A percentile compares a stretch with the other conserved stretches of the same genome.
phyloP scores from a whole-genome alignment of 1,284 basidiomycete species.

The Lentinula novae-zelandiae region DNA sequence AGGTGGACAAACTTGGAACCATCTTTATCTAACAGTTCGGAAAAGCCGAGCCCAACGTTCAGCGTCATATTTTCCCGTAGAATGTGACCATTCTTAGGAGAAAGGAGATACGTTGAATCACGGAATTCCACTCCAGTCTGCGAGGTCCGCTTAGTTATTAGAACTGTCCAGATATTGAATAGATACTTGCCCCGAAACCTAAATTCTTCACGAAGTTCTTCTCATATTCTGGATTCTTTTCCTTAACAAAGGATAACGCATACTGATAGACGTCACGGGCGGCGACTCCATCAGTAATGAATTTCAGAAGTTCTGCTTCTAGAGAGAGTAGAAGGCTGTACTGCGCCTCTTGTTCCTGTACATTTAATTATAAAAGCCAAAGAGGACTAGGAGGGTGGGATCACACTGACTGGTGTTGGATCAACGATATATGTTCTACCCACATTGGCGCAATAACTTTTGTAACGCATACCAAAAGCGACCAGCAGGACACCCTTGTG shows the following conservation, averaged over 20 bases:
- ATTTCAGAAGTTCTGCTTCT: constrained; percentile 73
- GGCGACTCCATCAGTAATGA: constrained; percentile 79
- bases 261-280: constrained; percentile 81
- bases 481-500: constrained; percentile 91
- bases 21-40: constrained; percentile 73
- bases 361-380: not conserved
- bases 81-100: constrained; percentile 72
- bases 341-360: constrained; percentile 84
- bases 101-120: constrained; percentile 83
- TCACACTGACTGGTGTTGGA: constrained; percentile 69
- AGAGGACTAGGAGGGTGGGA: not conserved
- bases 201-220: constrained; percentile 86
- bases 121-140: constrained; percentile 95
- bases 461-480: constrained; percentile 89
- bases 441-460: constrained; percentile 89
- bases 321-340: constrained; percentile 79
- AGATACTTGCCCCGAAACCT: constrained; percentile 79
- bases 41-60: constrained; percentile 82
- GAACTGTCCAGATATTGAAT: not conserved
- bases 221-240: constrained; percentile 80
- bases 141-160: constrained; percentile 12
- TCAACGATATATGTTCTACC: constrained; percentile 95
- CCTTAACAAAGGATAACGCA: constrained; percentile 69
- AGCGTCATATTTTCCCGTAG: constrained; percentile 84
- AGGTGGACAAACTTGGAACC: constrained; percentile 62